A percentile compares a stretch with the other conserved stretches of the same genome.
phyloP scores from a whole-genome alignment of 345 rosid genomes.

The Gossypium mustelinum region DNA sequence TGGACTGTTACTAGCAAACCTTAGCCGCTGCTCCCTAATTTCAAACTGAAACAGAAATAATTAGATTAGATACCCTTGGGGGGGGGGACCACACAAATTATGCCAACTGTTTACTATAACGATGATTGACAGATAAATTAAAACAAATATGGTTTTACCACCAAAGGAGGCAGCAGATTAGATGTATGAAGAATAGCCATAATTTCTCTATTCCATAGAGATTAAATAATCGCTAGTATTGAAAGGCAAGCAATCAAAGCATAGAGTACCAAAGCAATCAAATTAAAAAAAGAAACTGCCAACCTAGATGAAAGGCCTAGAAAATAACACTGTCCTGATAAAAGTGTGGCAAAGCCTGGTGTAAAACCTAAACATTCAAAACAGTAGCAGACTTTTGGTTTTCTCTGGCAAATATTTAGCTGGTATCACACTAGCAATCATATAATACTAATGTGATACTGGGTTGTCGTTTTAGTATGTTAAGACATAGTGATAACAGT shows the following conservation, averaged over 20 bases:
- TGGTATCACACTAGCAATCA: background rate
- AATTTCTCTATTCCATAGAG: background rate
- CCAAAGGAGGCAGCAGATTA: background rate
- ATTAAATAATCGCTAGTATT: background rate
- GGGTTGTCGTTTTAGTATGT: background rate
- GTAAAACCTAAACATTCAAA: background rate
- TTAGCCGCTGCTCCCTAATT: slow-evolving; percentile 68
- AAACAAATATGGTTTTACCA: background rate
- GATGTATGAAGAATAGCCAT: background rate
- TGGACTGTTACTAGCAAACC: slow-evolving; percentile 69
- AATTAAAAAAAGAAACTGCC: background rate
- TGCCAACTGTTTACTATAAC: background rate
- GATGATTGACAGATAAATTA: background rate
- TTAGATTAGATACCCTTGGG: background rate
- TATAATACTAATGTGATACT: background rate
- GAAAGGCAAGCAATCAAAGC: background rate
- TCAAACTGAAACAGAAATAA: slow-evolving; percentile 52
- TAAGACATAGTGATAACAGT: background rate
- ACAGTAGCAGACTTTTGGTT: background rate
- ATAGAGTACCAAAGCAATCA: background rate
- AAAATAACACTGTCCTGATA: background rate
- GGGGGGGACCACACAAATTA: background rate
- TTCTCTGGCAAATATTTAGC: slow-evolving; percentile 11
- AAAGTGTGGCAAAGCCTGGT: background rate
- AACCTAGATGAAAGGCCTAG: background rate